Evolutionary conservation across 768 basidiomycete genomes (phyloP), one percentile per base, ranked within the genome.

Genomic region (Postia placenta): DNA sequence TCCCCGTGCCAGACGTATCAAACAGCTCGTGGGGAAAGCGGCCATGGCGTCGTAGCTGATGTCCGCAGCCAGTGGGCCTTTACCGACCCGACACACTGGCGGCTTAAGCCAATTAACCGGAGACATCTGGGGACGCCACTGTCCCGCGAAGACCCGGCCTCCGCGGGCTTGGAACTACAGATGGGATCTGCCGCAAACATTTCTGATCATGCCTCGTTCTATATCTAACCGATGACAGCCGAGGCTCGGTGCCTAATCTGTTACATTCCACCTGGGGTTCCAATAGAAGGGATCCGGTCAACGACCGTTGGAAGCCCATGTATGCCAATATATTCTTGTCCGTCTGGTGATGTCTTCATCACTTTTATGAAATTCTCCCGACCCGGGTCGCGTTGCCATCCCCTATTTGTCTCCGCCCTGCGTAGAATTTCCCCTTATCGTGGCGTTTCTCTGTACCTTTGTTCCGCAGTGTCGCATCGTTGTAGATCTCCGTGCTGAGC

Each of bases 171-270:
- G 22, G 22, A 22, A 26, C 24, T 17, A 30, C 30, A 48, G 47
- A 42, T 41, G 41, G 36, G 48, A 49, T 49, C 48, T 49, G 48
- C 25, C 4, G 11, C 27, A 26, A 48, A 42, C 17, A 25, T 28
- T 50, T 55, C 36, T 47, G 52, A 53, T 58, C 53, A 52, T 44
- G 42, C 50, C 42, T 23, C 50, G 42, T 49, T 51, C 54, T 53
- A 53, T 51, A 55, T 58, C 54, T 49, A 51, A 25, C 15, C 48
- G 48, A 53, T 53, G 51, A 46, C 52, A 44, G 57, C 57, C 57
- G 57, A 58, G 57, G 42, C 57, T 58, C 57, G 57, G 57, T 58
- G 47, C 57, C 57, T 58, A 48, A 52, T 50, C 38, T 44, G 51
- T 48, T 39, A 39, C 54, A 50, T 47, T 42, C 26, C 43, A 19